These are phyloP conservation scores for Calocybe gambosa DNA, from an alignment of 1,284 basidiomycete species.

Conservation along the genomic window DNA sequence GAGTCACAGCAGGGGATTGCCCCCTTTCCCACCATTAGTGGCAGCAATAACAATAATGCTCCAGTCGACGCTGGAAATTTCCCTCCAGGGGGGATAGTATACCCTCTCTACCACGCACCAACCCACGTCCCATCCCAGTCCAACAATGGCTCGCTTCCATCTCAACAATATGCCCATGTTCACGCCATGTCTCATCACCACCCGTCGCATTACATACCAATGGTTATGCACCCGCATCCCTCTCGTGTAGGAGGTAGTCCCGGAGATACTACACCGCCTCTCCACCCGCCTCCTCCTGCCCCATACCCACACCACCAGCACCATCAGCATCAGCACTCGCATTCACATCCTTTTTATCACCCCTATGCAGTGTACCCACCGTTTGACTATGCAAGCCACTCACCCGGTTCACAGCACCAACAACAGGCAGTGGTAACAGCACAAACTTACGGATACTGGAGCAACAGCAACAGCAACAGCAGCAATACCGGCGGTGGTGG, in stretches of 20 bases:
- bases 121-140: neutral
- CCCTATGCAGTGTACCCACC: conserved; percentile 15
- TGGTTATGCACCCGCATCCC: neutral
- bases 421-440: neutral
- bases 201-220: neutral
- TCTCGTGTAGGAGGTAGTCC: conserved; percentile 7
- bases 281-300: conserved; percentile 8
- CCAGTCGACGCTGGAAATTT: neutral
- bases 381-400: conserved; percentile 12
- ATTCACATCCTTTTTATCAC: neutral
- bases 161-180: neutral
- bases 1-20: neutral
- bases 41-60: too few relatives aligned
- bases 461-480: too few relatives aligned
- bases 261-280: conserved; percentile 11
- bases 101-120: conserved; percentile 10
- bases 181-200: neutral
- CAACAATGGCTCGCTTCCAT: neutral
- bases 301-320: conserved; percentile 3
- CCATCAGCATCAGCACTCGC: neutral
- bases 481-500: too few relatives aligned
- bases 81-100: conserved; percentile 1
- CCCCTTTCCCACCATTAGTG: neutral
- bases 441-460: conserved; percentile 14
- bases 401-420: neutral